Evolutionary conservation across 176 grass and related monocot genomes (phyloP).

Genomic region (Eragrostis nindensis): DNA sequence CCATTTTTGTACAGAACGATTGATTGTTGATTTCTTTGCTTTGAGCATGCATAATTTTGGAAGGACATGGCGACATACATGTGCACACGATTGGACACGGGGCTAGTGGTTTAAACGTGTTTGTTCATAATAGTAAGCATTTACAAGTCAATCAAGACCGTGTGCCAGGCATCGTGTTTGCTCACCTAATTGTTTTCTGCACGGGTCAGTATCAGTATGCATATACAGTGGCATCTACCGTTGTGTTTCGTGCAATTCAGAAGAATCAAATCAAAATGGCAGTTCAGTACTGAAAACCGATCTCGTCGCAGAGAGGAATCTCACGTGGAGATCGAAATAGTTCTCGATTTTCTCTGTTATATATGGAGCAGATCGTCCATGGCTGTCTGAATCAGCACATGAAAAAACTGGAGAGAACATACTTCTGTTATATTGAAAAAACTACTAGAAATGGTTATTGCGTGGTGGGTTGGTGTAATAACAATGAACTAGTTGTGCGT

Average conservation of each 20-base stretch:
- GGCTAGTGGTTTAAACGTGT: no score
- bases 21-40: neutral
- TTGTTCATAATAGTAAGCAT: no score
- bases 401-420: no score
- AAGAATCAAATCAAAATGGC: neutral
- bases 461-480: neutral
- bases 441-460: no score
- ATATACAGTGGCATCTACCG: neutral
- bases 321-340: neutral
- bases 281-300: neutral
- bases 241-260: neutral
- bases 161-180: neutral
- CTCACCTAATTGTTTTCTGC: neutral
- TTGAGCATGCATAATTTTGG: neutral
- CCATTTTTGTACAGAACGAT: slow-evolving; percentile 41
- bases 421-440: no score
- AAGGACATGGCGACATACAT: neutral
- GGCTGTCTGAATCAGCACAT: no score
- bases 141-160: no score
- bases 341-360: neutral
- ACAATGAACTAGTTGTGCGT: neutral
- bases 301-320: neutral
- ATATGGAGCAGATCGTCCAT: no score
- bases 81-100: no score
- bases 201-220: neutral